phyloP scores from a whole-genome alignment of 345 rosid genomes.

The Salix brachista region DNA sequence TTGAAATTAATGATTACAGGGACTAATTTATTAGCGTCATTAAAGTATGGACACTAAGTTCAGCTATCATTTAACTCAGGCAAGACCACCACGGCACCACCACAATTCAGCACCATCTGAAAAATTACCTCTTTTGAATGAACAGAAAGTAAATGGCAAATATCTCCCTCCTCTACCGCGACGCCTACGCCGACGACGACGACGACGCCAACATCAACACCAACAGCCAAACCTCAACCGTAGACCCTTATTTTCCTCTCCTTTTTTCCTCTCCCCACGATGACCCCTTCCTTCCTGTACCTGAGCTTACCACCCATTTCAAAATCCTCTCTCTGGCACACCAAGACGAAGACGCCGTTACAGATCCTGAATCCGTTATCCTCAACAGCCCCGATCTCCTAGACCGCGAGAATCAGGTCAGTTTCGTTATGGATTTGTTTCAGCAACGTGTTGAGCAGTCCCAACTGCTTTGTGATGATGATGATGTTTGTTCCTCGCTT shows the following conservation, averaged over 20 bases:
- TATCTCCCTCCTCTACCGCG: constrained; percentile 41
- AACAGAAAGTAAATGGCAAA: constrained; percentile 32
- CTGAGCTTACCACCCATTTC: background rate
- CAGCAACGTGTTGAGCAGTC: constrained; percentile 92
- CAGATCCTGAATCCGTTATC: constrained; percentile 32
- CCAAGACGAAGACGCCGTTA: constrained; percentile 18
- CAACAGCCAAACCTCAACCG: constrained; percentile 25
- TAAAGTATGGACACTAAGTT: background rate
- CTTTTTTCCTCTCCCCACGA: constrained; percentile 17
- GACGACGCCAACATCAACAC: background rate
- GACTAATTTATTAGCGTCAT: background rate
- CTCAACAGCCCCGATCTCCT: constrained; percentile 39
- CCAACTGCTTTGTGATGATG: constrained; percentile 27
- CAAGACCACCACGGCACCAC: background rate
- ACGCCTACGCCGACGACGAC: constrained; percentile 9
- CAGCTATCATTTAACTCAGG: background rate
- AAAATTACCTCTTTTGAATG: background rate
- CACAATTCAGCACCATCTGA: background rate
- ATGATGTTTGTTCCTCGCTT: constrained; percentile 18
- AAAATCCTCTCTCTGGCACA: background rate
- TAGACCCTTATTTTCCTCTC: constrained; percentile 34
- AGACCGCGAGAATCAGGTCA: constrained; percentile 57
- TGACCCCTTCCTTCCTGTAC: background rate
- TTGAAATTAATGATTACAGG: background rate
- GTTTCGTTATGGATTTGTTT: constrained; percentile 85